Evolutionary conservation across 2,329 filamentous ascomycete species (phyloP).

Genomic region (Metarhizium guizhouense): DNA sequence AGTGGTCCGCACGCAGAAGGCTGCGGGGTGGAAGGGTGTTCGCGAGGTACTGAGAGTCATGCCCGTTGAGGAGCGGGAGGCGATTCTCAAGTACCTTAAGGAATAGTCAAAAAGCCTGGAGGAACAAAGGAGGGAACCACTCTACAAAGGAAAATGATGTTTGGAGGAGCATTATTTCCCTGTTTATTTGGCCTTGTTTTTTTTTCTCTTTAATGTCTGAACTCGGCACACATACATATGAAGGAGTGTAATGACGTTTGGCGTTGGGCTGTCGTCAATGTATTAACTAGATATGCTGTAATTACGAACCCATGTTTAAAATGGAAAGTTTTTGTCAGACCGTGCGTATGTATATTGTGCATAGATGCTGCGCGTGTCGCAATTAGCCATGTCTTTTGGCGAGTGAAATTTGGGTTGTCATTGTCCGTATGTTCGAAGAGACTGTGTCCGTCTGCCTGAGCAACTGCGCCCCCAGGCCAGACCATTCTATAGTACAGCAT

Average conservation of each 20-base stretch:
- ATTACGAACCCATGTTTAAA: conserved; percentile 1
- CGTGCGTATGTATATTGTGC: not conserved
- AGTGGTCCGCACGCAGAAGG: conserved; percentile 38
- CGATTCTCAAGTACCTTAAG: conserved; percentile 55
- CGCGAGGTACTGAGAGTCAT: conserved; percentile 78
- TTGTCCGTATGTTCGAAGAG: too few species aligned
- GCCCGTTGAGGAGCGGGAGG: conserved; percentile 80
- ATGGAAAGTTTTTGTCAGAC: not conserved
- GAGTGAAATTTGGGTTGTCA: too few species aligned
- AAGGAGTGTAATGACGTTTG: conserved; percentile 4
- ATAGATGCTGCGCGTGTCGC: too few species aligned
- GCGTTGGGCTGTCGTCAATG: conserved; percentile 5
- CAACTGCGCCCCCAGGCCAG: not conserved
- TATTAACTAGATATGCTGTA: conserved; percentile 1
- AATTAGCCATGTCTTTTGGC: not conserved
- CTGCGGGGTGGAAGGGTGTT: conserved; percentile 76
- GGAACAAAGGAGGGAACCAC: not conserved
- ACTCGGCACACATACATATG: not conserved
- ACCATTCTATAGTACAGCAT: not conserved
- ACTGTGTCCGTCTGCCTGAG: not conserved
- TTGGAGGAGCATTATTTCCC: conserved; percentile 1
- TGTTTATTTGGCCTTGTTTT: not conserved
- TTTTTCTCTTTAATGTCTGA: not conserved
- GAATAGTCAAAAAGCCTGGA: conserved; percentile 20
- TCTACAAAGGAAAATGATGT: not conserved